A percentile compares a stretch with the other conserved stretches of the same genome.
These are phyloP conservation scores for Daldinia vernicosa DNA, from an alignment of 495 filamentous ascomycete genomes.

Conservation along the genomic window DNA sequence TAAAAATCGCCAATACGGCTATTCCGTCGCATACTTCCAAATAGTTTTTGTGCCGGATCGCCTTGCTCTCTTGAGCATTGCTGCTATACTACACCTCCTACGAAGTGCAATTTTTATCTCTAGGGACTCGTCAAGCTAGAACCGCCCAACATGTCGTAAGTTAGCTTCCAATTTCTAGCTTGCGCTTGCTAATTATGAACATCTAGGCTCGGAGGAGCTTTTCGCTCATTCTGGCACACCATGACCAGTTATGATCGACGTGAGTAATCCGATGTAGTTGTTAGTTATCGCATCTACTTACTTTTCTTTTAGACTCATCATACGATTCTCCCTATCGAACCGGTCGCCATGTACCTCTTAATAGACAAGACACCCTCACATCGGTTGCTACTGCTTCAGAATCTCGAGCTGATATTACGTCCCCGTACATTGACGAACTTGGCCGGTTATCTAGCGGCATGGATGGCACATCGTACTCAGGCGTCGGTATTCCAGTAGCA, in stretches of 20 bases:
- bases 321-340: conserved; percentile 88
- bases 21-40: conserved; percentile 23
- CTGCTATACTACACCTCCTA: background rate
- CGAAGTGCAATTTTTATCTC: background rate
- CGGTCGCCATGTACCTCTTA: conserved; percentile 80
- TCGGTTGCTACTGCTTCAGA: conserved; percentile 82
- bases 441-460: conserved; percentile 64
- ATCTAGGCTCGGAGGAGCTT: conserved; percentile 61
- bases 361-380: conserved; percentile 74
- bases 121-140: background rate
- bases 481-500: conserved; percentile 58
- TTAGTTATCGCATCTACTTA: conserved; percentile 20
- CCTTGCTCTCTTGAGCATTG: conserved; percentile 14
- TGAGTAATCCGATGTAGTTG: conserved; percentile 45
- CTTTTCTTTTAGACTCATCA: conserved; percentile 72
- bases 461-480: conserved; percentile 55
- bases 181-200: background rate
- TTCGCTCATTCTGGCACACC: conserved; percentile 92
- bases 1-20: conserved; percentile 3
- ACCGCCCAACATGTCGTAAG: conserved; percentile 43
- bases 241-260: conserved; percentile 80
- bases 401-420: conserved; percentile 76
- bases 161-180: background rate
- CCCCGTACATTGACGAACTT: conserved; percentile 76
- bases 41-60: conserved; percentile 6